These are phyloP conservation scores for Exophiala alcalophila DNA, from an alignment of 2,329 filamentous ascomycete species.

Conservation along the genomic window DNA sequence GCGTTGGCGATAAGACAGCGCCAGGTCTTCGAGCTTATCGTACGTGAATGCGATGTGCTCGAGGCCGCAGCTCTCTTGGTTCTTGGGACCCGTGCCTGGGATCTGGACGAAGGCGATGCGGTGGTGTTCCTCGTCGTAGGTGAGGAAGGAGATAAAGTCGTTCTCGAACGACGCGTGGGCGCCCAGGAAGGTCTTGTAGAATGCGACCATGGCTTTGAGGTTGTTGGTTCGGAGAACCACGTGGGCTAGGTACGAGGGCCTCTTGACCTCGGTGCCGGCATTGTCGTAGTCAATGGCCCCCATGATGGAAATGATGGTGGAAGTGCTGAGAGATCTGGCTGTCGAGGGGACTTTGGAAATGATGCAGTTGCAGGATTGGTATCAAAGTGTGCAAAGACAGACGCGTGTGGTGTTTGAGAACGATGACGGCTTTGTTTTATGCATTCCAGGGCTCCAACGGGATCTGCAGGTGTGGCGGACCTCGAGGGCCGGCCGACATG, in stretches of 20 bases:
- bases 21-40: conserved; percentile 37
- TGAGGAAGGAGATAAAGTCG: conserved; percentile 2
- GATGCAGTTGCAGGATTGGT: too few species aligned
- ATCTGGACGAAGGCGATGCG: conserved; percentile 43
- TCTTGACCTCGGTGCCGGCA: not conserved
- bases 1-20: conserved; percentile 38
- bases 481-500: too few species aligned
- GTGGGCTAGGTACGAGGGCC: conserved; percentile 7
- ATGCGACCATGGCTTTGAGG: conserved; percentile 4
- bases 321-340: too few species aligned
- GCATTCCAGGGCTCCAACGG: too few species aligned
- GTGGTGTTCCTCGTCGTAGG: conserved; percentile 33
- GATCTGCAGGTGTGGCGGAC: too few species aligned
- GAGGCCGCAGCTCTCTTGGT: conserved; percentile 34
- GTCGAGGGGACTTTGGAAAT: too few species aligned
- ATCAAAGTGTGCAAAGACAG: too few species aligned
- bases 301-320: too few species aligned
- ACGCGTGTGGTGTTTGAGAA: too few species aligned
- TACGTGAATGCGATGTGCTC: conserved; percentile 47
- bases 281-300: too few species aligned
- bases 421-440: too few species aligned
- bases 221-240: conserved; percentile 17
- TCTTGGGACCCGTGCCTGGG: conserved; percentile 29
- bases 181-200: conserved; percentile 10
- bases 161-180: conserved; percentile 4